Conservation (phyloP, 2,329 filamentous ascomycete species). For the Orbilia oligospora region DNA sequence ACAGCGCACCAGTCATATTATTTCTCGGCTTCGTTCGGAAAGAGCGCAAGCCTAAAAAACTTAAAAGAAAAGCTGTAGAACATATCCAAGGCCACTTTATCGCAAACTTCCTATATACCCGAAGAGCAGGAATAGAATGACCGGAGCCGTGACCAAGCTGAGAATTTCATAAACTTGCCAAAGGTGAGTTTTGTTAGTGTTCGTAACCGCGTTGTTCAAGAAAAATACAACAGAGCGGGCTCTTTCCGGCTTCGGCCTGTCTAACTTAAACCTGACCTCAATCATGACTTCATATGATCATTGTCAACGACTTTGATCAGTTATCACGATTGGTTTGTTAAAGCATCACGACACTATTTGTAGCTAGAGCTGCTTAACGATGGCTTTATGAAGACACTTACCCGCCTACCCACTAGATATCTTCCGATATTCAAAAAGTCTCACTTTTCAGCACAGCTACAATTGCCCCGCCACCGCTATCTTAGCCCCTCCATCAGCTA, state of each 20-base stretch:
- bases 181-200: constrained; percentile 1
- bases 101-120: too few species aligned
- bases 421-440: not conserved
- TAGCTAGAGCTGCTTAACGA: constrained; percentile 8
- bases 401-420: constrained; percentile 32
- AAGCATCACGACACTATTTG: not conserved
- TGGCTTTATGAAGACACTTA: constrained; percentile 60
- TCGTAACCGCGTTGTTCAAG: constrained; percentile 10
- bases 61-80: not conserved
- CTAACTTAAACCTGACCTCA: not conserved
- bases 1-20: too few species aligned
- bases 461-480: constrained; percentile 31
- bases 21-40: not conserved
- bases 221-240: constrained; percentile 22
- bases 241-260: constrained; percentile 17
- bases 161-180: not conserved
- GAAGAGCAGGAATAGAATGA: too few species aligned
- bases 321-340: not conserved
- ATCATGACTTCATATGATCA: constrained; percentile 7
- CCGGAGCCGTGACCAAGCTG: too few species aligned
- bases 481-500: not conserved
- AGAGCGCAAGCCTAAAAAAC: not conserved
- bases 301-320: not conserved
- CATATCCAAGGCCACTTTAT: not conserved
- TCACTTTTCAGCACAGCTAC: not conserved